Percentiles rank a stretch among this genome's conserved stretches.
These are phyloP conservation scores for Lactifluus echinatus DNA, from an alignment of 768 basidiomycete species.

Conservation along the genomic window DNA sequence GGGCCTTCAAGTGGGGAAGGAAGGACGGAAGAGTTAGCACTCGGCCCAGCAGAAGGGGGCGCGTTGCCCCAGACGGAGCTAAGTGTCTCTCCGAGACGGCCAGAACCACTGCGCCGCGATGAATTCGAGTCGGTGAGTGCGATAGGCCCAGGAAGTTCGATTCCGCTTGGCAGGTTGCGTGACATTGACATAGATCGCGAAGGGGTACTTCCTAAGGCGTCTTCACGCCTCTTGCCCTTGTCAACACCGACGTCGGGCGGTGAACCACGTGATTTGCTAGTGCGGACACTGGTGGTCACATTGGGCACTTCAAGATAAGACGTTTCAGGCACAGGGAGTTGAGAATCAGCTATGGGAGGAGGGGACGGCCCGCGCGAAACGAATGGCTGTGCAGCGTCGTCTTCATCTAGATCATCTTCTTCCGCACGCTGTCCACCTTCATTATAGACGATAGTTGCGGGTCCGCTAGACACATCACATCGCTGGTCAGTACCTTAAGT, in stretches of 20 bases:
- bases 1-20: slow-evolving; percentile 26
- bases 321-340: slow-evolving; percentile 23
- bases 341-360: slow-evolving; percentile 25
- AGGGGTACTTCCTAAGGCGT: not conserved
- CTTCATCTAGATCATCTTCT: slow-evolving; percentile 60
- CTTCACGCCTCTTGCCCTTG: slow-evolving; percentile 25
- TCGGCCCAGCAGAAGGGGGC: slow-evolving; percentile 13
- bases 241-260: slow-evolving; percentile 20
- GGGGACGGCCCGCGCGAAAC: slow-evolving; percentile 46
- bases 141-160: slow-evolving; percentile 28
- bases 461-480: slow-evolving; percentile 43
- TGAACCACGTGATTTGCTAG: slow-evolving; percentile 22
- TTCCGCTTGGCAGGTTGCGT: slow-evolving; percentile 24
- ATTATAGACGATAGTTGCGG: slow-evolving; percentile 74
- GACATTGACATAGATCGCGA: slow-evolving; percentile 11
- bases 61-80: slow-evolving; percentile 40
- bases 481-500: slow-evolving; percentile 1
- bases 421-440: slow-evolving; percentile 67
- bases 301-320: slow-evolving; percentile 26
- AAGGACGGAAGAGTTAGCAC: slow-evolving; percentile 13
- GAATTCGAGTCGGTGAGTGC: slow-evolving; percentile 27
- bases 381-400: slow-evolving; percentile 35
- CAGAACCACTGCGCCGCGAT: slow-evolving; percentile 31
- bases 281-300: not conserved
- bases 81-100: slow-evolving; percentile 36